Conservation (phyloP, 305 asterid species). For the Fraxinus greggii region DNA sequence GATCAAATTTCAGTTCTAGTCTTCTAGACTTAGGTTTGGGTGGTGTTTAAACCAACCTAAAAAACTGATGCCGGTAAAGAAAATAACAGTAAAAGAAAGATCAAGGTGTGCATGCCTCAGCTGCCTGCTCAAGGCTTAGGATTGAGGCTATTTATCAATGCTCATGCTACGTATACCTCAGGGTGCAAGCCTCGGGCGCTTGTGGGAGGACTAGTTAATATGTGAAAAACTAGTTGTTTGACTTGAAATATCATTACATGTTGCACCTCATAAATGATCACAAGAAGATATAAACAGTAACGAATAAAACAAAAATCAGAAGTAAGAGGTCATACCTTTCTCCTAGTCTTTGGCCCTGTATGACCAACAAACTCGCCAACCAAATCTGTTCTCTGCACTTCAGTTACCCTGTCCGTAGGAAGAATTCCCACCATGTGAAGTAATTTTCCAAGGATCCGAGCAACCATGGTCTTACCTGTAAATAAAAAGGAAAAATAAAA, state of each 20-base stretch:
- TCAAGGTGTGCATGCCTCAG: not conserved
- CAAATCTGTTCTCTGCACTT: slow-evolving; percentile 92
- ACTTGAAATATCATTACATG: not conserved
- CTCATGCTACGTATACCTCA: not conserved
- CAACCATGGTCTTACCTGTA: slow-evolving; percentile 88
- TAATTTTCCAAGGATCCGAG: slow-evolving; percentile 81
- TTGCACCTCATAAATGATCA: not conserved
- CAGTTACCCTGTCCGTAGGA: slow-evolving; percentile 72
- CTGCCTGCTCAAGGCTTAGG: not conserved
- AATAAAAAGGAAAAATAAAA: slow-evolving; percentile 1
- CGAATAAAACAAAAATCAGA: not conserved
- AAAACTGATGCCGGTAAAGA: not conserved
- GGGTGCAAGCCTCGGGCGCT: not conserved
- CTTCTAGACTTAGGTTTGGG: not conserved
- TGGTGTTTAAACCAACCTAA: not conserved
- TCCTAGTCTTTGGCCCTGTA: slow-evolving; percentile 86
- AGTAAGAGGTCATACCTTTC: slow-evolving; percentile 55
- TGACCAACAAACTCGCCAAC: slow-evolving; percentile 91
- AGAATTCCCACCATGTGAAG: slow-evolving; percentile 85
- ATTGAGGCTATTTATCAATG: not conserved
- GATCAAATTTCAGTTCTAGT: too few species aligned
- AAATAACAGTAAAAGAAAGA: not conserved
- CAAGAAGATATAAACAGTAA: not conserved
- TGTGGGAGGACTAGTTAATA: not conserved
- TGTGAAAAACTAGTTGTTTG: not conserved